phyloP scores from a whole-genome alignment of 2,329 filamentous ascomycete species.

The Colletotrichum sp. region DNA sequence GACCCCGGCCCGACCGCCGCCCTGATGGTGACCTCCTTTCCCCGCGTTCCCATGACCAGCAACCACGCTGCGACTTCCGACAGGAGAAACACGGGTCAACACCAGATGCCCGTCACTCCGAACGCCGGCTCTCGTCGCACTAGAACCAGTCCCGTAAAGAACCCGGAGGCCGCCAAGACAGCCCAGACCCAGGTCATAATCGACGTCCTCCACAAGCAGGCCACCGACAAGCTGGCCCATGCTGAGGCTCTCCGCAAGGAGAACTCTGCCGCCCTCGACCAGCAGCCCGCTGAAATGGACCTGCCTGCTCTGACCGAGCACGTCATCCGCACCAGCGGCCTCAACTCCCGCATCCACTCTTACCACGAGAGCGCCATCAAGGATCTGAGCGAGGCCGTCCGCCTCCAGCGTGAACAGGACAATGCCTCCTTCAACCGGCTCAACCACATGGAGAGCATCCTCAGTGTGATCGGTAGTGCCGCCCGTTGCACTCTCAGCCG shows the following conservation, averaged over 20 bases:
- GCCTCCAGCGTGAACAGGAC: not conserved
- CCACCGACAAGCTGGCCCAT: conserved; percentile 2
- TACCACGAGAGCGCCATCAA: not conserved
- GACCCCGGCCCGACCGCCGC: not conserved
- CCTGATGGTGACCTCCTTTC: not conserved
- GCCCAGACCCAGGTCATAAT: not conserved
- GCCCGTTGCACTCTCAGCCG: not conserved
- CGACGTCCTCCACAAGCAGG: not conserved
- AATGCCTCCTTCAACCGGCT: not conserved
- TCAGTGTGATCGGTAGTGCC: not conserved
- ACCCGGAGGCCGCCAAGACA: not conserved
- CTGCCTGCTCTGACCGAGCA: not conserved
- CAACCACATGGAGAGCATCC: not conserved
- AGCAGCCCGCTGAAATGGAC: not conserved
- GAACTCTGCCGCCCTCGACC: not conserved
- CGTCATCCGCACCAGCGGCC: not conserved
- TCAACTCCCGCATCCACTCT: not conserved
- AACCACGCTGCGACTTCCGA: not conserved
- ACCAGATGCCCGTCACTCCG: not conserved
- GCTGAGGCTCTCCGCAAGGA: not conserved
- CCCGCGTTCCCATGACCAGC: not conserved
- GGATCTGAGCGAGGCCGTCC: not conserved
- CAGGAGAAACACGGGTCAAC: not conserved
- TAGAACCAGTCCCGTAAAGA: not conserved
- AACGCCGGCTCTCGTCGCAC: not conserved